Base-by-base conservation (phyloP, 768 basidiomycete genomes). In the Coprinellus micaceus region DNA sequence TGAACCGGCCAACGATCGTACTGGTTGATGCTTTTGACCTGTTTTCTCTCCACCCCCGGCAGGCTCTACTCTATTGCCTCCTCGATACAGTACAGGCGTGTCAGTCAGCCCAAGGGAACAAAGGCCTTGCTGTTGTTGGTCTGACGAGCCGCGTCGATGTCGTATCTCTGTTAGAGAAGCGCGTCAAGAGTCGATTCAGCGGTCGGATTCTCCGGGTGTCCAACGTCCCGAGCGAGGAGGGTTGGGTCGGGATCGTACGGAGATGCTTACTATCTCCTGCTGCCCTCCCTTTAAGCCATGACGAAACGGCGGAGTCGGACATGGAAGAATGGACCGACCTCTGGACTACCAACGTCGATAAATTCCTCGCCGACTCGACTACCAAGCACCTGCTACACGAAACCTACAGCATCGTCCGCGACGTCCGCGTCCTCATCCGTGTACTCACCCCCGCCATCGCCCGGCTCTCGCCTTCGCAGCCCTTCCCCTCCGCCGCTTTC, bases 181-280 rank as follows among this genome's bases (percentile, higher is more conserved):
- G 97, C 43, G 97, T 99, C 49, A 97, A 98, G 71, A 97, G 94
- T 61, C 84, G 97, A 2, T 99, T 98, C 73, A 98, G 95, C 1
- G 93, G 94, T 29, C 80, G 97, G 54, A 90, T 93, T 63, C 77
- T 95, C 54, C 83, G 91, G 46, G 86, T 91, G 5, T 80, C 84
- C 0, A 82, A 89, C 13, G 84, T 86, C 2, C 64, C 72, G 4
- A 73, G 72, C 9, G 57, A 84, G 0, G 69, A 74, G 3, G 71
- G 71, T 17, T 89, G 86, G 77, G 66, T 82, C 45, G 77, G 74
- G 58, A 65, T 63, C 1, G 65, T 82, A 9, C 49, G 49, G 19
- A 36, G 22, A 36, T 51, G 49, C 49, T 22, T 51, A 12, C 33
- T 51, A 7, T n/a, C 49, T 25, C 30, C 40, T 10, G 13, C 40